These are phyloP conservation scores for Botrytis cinerea DNA, from an alignment of 2,329 filamentous ascomycete genomes.

Conservation along the genomic window DNA sequence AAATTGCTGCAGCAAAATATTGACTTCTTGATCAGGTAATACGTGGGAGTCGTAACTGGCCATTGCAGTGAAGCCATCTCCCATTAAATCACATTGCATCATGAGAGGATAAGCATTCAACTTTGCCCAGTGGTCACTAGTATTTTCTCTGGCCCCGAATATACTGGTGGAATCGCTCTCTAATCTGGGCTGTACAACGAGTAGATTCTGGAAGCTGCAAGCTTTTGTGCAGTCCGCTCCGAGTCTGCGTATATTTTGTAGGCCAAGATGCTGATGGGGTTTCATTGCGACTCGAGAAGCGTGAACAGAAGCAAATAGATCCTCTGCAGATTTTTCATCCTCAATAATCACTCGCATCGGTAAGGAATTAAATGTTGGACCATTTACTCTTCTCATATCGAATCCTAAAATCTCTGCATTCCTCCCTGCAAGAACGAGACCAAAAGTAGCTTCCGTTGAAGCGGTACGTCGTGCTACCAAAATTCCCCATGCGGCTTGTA, in stretches of 20 bases:
- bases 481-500: slow-evolving; percentile 45
- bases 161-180: slow-evolving; percentile 1
- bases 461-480: slow-evolving; percentile 45
- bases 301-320: slow-evolving; percentile 11
- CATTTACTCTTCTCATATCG: slow-evolving; percentile 44
- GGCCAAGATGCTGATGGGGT: slow-evolving; percentile 22
- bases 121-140: slow-evolving; percentile 18
- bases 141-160: slow-evolving; percentile 11
- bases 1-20: slow-evolving; percentile 26
- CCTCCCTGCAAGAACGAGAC: slow-evolving; percentile 48
- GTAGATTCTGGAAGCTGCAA: slow-evolving; percentile 24
- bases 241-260: slow-evolving; percentile 18
- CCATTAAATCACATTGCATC: slow-evolving; percentile 24
- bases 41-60: slow-evolving; percentile 24
- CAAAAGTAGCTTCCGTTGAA: slow-evolving; percentile 47
- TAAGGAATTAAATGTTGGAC: slow-evolving; percentile 46
- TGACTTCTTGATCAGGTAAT: slow-evolving; percentile 22
- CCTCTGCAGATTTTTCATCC: not conserved
- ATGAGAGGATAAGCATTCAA: slow-evolving; percentile 30
- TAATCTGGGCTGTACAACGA: slow-evolving; percentile 23
- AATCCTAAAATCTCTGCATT: slow-evolving; percentile 44
- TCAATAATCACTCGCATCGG: slow-evolving; percentile 45
- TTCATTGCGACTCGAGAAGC: slow-evolving; percentile 41
- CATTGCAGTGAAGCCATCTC: slow-evolving; percentile 24
- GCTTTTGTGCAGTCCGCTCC: slow-evolving; percentile 1